Conservation (phyloP, 2,329 filamentous ascomycete species). For the Plectosphaerella sp. region DNA sequence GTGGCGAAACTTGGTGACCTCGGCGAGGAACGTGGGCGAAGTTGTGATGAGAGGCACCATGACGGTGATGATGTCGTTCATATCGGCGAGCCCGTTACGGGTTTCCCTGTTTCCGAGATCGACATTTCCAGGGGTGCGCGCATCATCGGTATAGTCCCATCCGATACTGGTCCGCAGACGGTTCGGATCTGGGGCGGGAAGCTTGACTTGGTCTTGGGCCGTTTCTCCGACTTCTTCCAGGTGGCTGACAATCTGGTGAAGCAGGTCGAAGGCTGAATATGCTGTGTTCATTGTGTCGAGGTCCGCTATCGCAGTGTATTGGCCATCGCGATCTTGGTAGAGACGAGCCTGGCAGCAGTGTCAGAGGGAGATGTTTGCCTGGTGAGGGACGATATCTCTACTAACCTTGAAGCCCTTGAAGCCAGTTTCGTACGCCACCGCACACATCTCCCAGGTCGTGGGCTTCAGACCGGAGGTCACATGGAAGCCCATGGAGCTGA, state of each 20-base stretch:
- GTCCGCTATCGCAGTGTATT: constrained; percentile 9
- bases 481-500: background rate
- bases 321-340: constrained; percentile 9
- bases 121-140: background rate
- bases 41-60: constrained; percentile 11
- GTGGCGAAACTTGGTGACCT: constrained; percentile 6
- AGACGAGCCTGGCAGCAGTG: constrained; percentile 5
- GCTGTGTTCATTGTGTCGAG: constrained; percentile 6
- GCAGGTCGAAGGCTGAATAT: constrained; percentile 6
- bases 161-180: too few species aligned
- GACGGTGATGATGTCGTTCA: constrained; percentile 12
- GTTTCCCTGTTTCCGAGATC: background rate
- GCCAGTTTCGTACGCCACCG: constrained; percentile 10
- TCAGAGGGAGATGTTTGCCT: background rate
- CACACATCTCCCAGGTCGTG: constrained; percentile 7
- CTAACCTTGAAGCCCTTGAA: constrained; percentile 13
- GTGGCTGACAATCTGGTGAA: constrained; percentile 1
- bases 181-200: background rate
- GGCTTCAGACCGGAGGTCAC: too few species aligned
- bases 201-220: background rate
- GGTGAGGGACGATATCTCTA: background rate
- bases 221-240: background rate
- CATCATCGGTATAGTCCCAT: background rate
- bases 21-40: constrained; percentile 6
- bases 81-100: background rate